Conservation (phyloP, 2,329 filamentous ascomycete species). For the Albifimbria verrucaria region DNA sequence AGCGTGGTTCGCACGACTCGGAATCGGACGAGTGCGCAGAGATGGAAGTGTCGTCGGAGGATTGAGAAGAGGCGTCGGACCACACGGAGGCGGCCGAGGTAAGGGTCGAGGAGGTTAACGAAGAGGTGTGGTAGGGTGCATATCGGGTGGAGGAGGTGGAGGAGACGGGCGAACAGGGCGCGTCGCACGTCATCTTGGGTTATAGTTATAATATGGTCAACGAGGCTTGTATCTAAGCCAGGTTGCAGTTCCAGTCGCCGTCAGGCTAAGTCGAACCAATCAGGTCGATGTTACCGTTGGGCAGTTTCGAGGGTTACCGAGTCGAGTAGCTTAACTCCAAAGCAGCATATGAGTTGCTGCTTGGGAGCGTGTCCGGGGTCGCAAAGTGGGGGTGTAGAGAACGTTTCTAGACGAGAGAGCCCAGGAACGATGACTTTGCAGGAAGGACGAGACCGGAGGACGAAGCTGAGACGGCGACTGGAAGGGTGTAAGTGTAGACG, state of each 20-base stretch:
- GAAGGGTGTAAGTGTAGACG: slow-evolving; percentile 42
- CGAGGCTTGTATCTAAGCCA: slow-evolving; percentile 27
- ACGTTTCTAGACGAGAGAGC: slow-evolving; percentile 40
- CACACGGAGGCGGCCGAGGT: slow-evolving; percentile 76
- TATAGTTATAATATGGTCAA: slow-evolving; percentile 20
- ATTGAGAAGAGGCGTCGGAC: slow-evolving; percentile 68
- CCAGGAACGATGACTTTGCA: slow-evolving; percentile 45
- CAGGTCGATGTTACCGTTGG: slow-evolving; percentile 37
- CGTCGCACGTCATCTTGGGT: slow-evolving; percentile 57
- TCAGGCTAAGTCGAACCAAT: slow-evolving; percentile 48
- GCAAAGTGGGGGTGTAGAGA: slow-evolving; percentile 39
- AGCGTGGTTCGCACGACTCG: slow-evolving; percentile 44
- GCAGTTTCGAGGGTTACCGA: slow-evolving; percentile 29
- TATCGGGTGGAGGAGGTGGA: slow-evolving; percentile 43
- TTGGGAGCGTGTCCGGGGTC: slow-evolving; percentile 37
- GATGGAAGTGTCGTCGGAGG: slow-evolving; percentile 64
- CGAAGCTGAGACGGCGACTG: slow-evolving; percentile 63
- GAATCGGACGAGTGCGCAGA: slow-evolving; percentile 59
- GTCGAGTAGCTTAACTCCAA: slow-evolving; percentile 35
- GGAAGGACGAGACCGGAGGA: slow-evolving; percentile 57
- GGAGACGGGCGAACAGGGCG: slow-evolving; percentile 51
- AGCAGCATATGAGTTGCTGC: slow-evolving; percentile 31
- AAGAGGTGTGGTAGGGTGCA: slow-evolving; percentile 64
- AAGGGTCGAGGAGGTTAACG: slow-evolving; percentile 71
- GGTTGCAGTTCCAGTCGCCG: slow-evolving; percentile 50